A percentile compares a stretch with the other conserved stretches of the same genome.
These are phyloP conservation scores for Pythium graminicola DNA, from an alignment of 352 stramenopile species.

Conservation along the genomic window DNA sequence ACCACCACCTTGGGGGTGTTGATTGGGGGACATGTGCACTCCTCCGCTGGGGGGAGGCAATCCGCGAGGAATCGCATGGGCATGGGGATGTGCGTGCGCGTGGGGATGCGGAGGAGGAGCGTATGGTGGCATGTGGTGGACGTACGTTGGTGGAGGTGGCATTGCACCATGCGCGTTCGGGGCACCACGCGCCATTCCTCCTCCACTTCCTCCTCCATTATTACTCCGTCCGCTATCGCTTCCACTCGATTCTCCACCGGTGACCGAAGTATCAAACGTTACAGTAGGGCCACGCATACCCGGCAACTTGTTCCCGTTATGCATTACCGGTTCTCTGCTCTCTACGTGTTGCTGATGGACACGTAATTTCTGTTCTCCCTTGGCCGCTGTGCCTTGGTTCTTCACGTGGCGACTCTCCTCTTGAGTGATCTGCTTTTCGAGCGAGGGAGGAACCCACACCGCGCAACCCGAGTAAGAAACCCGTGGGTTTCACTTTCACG, in stretches of 20 bases:
- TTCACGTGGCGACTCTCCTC: too few species aligned
- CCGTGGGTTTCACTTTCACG: background rate
- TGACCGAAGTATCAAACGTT: slow-evolving; percentile 64
- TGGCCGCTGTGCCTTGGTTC: too few species aligned
- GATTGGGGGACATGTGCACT: slow-evolving; percentile 12
- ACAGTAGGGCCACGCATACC: slow-evolving; percentile 34
- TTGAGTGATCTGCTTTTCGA: too few species aligned
- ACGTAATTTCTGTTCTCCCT: background rate
- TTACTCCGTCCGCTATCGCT: slow-evolving; percentile 35
- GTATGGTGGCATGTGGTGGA: background rate
- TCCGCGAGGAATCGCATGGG: background rate
- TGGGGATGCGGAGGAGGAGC: background rate
- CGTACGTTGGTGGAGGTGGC: background rate
- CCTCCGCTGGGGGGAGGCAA: slow-evolving; percentile 2
- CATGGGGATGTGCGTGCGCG: background rate
- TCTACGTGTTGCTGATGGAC: background rate
- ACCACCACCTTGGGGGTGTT: background rate
- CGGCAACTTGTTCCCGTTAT: slow-evolving; percentile 45
- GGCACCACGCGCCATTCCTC: background rate
- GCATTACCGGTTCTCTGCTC: slow-evolving; percentile 8
- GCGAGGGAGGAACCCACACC: background rate
- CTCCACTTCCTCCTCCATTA: background rate
- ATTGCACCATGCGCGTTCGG: background rate
- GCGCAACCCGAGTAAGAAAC: background rate
- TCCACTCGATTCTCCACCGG: slow-evolving; percentile 38